A percentile compares a stretch with the other conserved stretches of the same genome.
These are phyloP conservation scores for Eucalyptus caleyi DNA, from an alignment of 345 rosid species.

Conservation along the genomic window DNA sequence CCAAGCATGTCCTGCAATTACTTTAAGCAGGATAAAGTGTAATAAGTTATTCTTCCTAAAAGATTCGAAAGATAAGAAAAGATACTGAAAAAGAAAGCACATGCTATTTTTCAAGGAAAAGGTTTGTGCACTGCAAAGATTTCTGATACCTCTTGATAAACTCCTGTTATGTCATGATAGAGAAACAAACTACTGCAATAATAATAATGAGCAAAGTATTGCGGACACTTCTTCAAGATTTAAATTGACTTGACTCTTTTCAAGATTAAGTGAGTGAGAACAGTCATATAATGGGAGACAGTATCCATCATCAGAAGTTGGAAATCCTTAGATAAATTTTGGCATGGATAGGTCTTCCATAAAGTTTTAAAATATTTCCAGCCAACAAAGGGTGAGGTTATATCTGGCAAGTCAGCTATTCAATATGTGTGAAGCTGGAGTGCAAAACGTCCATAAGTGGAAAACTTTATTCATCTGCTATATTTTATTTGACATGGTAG, in stretches of 20 bases:
- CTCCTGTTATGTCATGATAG: background rate
- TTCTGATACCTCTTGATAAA: background rate
- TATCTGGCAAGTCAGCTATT: background rate
- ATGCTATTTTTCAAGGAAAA: background rate
- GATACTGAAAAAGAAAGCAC: background rate
- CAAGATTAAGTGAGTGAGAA: background rate
- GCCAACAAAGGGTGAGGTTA: background rate
- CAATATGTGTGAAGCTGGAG: background rate
- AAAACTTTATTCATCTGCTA: background rate
- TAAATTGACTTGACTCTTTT: background rate
- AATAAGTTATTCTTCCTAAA: background rate
- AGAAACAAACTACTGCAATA: background rate
- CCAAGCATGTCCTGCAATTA: constrained; percentile 77
- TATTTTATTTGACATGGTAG: background rate
- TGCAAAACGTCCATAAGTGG: background rate
- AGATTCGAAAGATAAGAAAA: background rate
- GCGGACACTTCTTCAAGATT: background rate
- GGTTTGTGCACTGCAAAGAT: background rate
- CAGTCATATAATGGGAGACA: background rate
- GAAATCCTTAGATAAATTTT: background rate
- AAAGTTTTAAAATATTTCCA: background rate
- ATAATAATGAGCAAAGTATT: background rate
- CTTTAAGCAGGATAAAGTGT: background rate
- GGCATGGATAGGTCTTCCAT: background rate
- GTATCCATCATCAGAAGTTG: background rate